These are phyloP conservation scores for Tilletia indica DNA, from an alignment of 1,284 basidiomycete genomes.

Conservation along the genomic window DNA sequence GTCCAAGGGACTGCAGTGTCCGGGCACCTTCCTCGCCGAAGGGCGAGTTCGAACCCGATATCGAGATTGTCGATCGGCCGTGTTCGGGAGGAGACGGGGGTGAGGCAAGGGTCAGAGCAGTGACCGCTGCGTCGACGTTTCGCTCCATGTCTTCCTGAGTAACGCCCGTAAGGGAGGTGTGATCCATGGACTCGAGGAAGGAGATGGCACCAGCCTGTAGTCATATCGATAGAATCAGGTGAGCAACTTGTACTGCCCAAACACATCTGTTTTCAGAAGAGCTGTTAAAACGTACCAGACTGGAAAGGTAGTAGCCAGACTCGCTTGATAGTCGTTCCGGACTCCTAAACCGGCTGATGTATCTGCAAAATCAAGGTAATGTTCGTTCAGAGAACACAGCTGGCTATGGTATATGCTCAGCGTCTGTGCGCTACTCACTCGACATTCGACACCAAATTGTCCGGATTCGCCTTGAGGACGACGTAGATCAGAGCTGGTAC, in stretches of 20 bases:
- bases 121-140: constrained; percentile 53
- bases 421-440: constrained; percentile 59
- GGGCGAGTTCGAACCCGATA: background rate
- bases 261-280: background rate
- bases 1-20: constrained; percentile 22
- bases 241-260: constrained; percentile 7
- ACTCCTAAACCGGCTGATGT: constrained; percentile 91
- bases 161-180: constrained; percentile 84
- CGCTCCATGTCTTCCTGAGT: constrained; percentile 87
- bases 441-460: constrained; percentile 88
- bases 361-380: constrained; percentile 20
- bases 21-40: background rate
- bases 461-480: constrained; percentile 87
- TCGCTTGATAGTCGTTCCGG: constrained; percentile 87
- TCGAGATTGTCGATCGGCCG: background rate
- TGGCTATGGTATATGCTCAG: background rate
- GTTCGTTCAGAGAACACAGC: background rate
- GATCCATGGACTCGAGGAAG: constrained; percentile 96
- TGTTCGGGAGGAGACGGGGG: background rate
- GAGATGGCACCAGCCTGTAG: constrained; percentile 67
- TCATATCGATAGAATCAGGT: constrained; percentile 4
- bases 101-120: constrained; percentile 4
- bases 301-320: constrained; percentile 94
- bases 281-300: constrained; percentile 64
- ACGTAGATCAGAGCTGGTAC: constrained; percentile 92